Evolutionary conservation across 2,329 filamentous ascomycete species (phyloP), one percentile per base, ranked within the genome.

Genomic region (Endothia cerciana): DNA sequence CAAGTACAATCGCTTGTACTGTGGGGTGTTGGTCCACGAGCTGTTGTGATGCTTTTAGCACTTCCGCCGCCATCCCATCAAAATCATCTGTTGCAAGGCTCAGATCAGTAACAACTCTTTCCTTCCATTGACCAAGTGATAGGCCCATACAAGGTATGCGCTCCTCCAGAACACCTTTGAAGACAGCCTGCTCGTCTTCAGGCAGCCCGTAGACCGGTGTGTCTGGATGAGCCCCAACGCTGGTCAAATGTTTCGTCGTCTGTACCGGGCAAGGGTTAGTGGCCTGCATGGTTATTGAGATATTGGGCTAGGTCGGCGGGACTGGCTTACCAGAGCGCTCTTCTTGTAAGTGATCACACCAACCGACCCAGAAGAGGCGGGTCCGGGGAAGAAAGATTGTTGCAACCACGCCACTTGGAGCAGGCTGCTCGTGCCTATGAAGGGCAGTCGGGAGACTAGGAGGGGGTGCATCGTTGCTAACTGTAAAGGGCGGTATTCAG

Each of bases 291-390:
- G 8, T 2, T 15, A 15, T 15, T n/a, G 19, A 19, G 41, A 6
- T 1, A 3, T 15, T n/a, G 13, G 4, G 13, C 41, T 4, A 13
- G 15, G 15, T n/a, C 19, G 13, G 15, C 2, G 13, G 41, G 41
- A 4, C 41, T 43, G 41, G 33, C 25, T 13, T 33, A 55, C 51
- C 51, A 55, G 51, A 17, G 51, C n/a, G 25, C 22, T 55, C 17
- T 55, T 55, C 51, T 55, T 55, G 25, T 30, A 55, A 11, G 51
- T 55, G 28, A 55, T 55, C 8, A 55, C 51, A 15, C 51, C 51
- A 33, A 55, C 51, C 51, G 28, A 36, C 8, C 33, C 25, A n/a
- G 51, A 25, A 22, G 51, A 55, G 17, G 22, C 51, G 15, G 22
- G 51, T 0, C 51, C 51, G 13, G 28, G 28, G 15, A 55, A 55